These are phyloP conservation scores for Hymenoscyphus occultus DNA, from an alignment of 2,329 filamentous ascomycete genomes.

Conservation along the genomic window DNA sequence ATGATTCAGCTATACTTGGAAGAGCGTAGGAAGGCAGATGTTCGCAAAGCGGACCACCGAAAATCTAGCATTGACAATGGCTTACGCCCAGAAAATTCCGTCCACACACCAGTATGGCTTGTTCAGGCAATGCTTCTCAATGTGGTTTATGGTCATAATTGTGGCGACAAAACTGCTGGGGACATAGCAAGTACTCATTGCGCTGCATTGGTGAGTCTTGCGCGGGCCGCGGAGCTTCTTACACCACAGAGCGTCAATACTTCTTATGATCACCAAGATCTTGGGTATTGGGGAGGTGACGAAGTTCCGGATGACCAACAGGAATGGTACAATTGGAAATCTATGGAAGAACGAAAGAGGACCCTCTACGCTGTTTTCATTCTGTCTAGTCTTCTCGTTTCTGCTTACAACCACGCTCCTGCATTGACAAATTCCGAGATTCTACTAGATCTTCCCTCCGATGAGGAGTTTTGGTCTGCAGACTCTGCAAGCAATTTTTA, in stretches of 20 bases:
- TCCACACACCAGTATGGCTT: conserved; percentile 85
- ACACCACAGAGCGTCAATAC: conserved; percentile 40
- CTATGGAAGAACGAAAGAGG: conserved; percentile 83
- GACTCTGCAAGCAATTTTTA: conserved; percentile 81
- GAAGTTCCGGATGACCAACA: conserved; percentile 55
- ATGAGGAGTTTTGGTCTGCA: conserved; percentile 86
- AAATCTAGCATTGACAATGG: conserved; percentile 48
- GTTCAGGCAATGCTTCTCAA: conserved; percentile 97
- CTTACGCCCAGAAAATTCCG: conserved; percentile 55
- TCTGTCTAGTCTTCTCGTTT: conserved; percentile 85
- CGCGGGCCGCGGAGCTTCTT: conserved; percentile 79
- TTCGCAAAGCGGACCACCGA: conserved; percentile 60
- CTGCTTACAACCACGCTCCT: conserved; percentile 89
- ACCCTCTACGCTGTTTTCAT: conserved; percentile 90
- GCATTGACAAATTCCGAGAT: conserved; percentile 94
- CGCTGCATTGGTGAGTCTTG: conserved; percentile 84
- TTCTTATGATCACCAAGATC: conserved; percentile 38
- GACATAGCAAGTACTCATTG: conserved; percentile 93
- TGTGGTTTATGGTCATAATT: conserved; percentile 93
- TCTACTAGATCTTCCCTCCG: conserved; percentile 81
- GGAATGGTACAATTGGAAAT: conserved; percentile 91
- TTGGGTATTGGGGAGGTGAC: conserved; percentile 12
- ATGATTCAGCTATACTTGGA: conserved; percentile 93
- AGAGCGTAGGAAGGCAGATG: conserved; percentile 81
- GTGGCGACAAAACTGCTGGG: conserved; percentile 83